These are phyloP conservation scores for Diplodia intermedia DNA, from an alignment of 2,329 filamentous ascomycete species.

Conservation along the genomic window DNA sequence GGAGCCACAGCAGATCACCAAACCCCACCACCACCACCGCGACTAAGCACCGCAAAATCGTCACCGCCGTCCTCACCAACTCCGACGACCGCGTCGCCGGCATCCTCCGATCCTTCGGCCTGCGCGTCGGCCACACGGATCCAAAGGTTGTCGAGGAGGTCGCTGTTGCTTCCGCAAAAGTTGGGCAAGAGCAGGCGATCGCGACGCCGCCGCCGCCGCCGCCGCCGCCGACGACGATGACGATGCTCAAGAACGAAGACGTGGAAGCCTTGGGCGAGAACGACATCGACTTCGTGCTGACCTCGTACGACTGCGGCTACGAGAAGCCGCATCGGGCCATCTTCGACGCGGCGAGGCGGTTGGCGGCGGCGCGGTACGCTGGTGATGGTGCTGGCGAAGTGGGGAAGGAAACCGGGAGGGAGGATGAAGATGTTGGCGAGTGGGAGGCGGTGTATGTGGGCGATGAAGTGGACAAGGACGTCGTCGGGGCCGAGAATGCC, in stretches of 20 bases:
- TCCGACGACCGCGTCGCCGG: constrained; percentile 66
- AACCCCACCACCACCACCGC: background rate
- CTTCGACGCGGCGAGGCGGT: constrained; percentile 61
- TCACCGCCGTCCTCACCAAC: constrained; percentile 67
- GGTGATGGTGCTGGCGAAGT: constrained; percentile 34
- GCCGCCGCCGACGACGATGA: too few relatives aligned
- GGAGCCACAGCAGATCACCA: background rate
- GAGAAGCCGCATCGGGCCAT: constrained; percentile 66
- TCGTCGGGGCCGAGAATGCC: constrained; percentile 54
- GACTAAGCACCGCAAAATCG: constrained; percentile 43
- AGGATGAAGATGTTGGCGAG: constrained; percentile 34
- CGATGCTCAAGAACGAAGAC: too few relatives aligned
- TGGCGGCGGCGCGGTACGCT: constrained; percentile 49
- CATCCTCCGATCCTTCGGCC: constrained; percentile 61
- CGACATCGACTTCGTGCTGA: constrained; percentile 64
- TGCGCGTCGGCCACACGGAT: constrained; percentile 50
- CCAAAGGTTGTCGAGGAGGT: background rate
- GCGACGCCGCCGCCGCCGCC: too few relatives aligned
- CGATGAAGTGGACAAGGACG: constrained; percentile 61
- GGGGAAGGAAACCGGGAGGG: background rate
- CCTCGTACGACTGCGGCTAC: constrained; percentile 68
- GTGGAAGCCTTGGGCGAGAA: background rate
- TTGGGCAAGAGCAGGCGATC: too few relatives aligned
- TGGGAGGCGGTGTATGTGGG: constrained; percentile 61
- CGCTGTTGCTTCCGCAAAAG: background rate